These are phyloP conservation scores for Porodaedalea pini DNA, from an alignment of 1,284 basidiomycete species.

Conservation along the genomic window DNA sequence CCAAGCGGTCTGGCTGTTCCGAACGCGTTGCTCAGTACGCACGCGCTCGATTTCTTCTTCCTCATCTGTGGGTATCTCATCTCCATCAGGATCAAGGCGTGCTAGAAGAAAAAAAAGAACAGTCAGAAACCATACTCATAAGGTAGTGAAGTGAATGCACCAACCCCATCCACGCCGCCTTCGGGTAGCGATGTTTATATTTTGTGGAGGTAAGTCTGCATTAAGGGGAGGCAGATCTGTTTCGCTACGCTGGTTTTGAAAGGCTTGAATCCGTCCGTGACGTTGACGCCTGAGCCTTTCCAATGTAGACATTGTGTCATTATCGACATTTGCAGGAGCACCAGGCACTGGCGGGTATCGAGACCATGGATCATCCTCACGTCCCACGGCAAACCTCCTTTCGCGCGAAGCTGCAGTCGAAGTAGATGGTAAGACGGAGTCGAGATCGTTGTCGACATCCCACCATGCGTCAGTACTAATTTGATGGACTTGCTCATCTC, in stretches of 20 bases:
- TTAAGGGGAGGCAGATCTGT: background rate
- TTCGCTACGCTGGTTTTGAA: conserved; percentile 1
- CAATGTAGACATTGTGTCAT: background rate
- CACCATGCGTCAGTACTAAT: conserved; percentile 35
- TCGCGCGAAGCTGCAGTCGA: background rate
- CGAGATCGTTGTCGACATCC: conserved; percentile 31
- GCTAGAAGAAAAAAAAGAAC: conserved; percentile 33
- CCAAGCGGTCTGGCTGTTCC: conserved; percentile 7
- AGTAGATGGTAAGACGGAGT: conserved; percentile 1
- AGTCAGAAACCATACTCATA: conserved; percentile 3
- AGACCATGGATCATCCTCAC: background rate
- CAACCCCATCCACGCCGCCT: conserved; percentile 52
- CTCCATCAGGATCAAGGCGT: conserved; percentile 52
- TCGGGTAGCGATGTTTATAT: conserved; percentile 9
- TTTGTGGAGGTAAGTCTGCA: background rate
- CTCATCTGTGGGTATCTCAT: conserved; percentile 51
- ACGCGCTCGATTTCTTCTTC: conserved; percentile 43
- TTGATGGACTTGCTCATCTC: conserved; percentile 41
- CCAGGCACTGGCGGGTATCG: background rate
- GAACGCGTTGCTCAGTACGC: conserved; percentile 17
- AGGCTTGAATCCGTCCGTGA: background rate
- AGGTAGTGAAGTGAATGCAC: conserved; percentile 22
- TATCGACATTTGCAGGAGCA: too few relatives aligned
- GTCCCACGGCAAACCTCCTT: background rate
- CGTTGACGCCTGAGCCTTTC: background rate